Base-by-base conservation (phyloP, 345 rosid genomes). In the Hirschfeldia incana region DNA sequence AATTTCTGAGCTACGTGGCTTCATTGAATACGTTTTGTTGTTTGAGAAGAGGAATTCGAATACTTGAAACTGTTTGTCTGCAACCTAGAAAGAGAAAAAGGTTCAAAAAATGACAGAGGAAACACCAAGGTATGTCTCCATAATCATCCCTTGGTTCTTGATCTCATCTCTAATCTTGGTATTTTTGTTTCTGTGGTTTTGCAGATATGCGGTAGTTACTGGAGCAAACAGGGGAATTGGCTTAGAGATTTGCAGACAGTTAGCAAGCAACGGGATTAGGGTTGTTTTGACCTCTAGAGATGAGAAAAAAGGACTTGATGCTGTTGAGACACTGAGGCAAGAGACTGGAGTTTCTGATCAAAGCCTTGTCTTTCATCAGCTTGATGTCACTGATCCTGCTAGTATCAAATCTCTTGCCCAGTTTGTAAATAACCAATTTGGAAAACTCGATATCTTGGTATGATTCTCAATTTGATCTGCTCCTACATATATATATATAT, bases 381-480 rank as follows among this genome's bases (percentile, higher is more conserved):
- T 89, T 58, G 90, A 88, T 81, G 88, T 88, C 4, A 11, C 79
- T 9, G 87, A 86, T 61, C 76, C 72, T 16, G 29, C 75, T 32
- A 84, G 85, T 44, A 55, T 81, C 44, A 37, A 73, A n/a, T 75
- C 87, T 71, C 80, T 88, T 2, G 85, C 83, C 28, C 78, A 71
- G 61, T 86, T 85, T 69, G 64, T 87, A 63, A 75, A 68, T 32
- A 36, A 16, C 70, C 79, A 78, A 10, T 83, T 83, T 30, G 89
- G 89, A 13, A 87, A 85, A 66, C 85, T 85, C 58, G 89, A 87
- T 81, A 86, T 89, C 26, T 75, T 86, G 85, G 91, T 86, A 83
- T 2, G 34, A 62, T 69, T 32, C 12, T 29, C 10, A 16, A 26
- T 53, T 53, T 53, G 27, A 53, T 12, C 10, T 72, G 16, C 21